phyloP scores from a whole-genome alignment of 2,329 filamentous ascomycete species.

The Fusarium metavorans region DNA sequence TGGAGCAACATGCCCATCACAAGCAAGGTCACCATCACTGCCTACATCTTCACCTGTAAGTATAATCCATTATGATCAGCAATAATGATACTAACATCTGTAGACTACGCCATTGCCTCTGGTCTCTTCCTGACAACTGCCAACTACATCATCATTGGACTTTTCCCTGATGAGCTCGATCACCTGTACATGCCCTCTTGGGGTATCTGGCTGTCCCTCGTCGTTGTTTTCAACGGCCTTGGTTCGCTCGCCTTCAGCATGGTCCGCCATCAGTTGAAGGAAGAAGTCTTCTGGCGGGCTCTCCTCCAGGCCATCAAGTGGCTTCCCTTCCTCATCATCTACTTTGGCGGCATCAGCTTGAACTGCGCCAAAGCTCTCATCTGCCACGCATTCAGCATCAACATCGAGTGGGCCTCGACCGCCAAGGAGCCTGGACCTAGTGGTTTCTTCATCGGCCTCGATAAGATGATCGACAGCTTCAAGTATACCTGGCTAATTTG shows the following conservation, averaged over 20 bases:
- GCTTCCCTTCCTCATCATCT: slow-evolving; percentile 45
- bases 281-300: slow-evolving; percentile 40
- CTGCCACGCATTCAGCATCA: slow-evolving; percentile 43
- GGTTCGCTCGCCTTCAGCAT: slow-evolving; percentile 41
- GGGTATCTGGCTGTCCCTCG: slow-evolving; percentile 67
- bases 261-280: slow-evolving; percentile 41
- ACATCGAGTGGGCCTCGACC: slow-evolving; percentile 46
- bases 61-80: rapidly evolving
- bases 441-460: slow-evolving; percentile 48
- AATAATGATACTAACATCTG: background rate
- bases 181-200: slow-evolving; percentile 77
- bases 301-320: slow-evolving; percentile 43
- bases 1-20: slow-evolving; percentile 64
- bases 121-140: slow-evolving; percentile 73
- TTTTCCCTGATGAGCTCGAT: slow-evolving; percentile 74
- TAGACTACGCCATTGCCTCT: slow-evolving; percentile 75
- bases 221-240: slow-evolving; percentile 42
- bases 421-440: slow-evolving; percentile 45
- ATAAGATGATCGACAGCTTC: slow-evolving; percentile 59
- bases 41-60: slow-evolving; percentile 73
- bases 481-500: slow-evolving; percentile 51
- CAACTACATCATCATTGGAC: slow-evolving; percentile 79
- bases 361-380: slow-evolving; percentile 45
- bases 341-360: slow-evolving; percentile 46
- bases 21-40: slow-evolving; percentile 77